Base-by-base conservation (phyloP, 768 basidiomycete species). In the Coprinellus micaceus region DNA sequence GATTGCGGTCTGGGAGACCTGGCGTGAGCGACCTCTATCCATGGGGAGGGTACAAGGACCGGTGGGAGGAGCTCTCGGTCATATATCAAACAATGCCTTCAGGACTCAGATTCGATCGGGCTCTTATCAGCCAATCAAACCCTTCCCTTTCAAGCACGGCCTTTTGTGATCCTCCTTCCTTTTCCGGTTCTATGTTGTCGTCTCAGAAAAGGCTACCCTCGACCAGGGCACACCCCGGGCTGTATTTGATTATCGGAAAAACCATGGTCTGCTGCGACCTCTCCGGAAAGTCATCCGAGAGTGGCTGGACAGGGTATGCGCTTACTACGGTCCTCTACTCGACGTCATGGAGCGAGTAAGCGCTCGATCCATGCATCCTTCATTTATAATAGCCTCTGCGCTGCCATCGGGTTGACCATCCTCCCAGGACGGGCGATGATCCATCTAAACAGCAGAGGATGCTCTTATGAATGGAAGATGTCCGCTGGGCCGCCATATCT, bases 1-100 rank as follows among this genome's bases (percentile, higher is more conserved):
- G 21, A 77, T 61, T 1, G 81, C 79, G 40, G 72, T 72, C 5
- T 65, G 65, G 0, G 79, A 75, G 3, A 80, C 64, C 37, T 69
- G 65, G 57, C 64, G 69, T 17, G 70, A 70, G 36, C 70, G 63
- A 36, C 67, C 74, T 41, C 70, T 61, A 28, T 33, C 59, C 22
- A 45, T 43, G 50, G 43, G 9, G 46, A n/a, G 44, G 37, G 59
- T 52, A 57, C 50, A 53, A 37, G 52, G 40, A 29, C 51, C 36
- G n/a, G 60, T 52, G n/a, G 62, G 60, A 60, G 48, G 48, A 62
- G 46, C 21, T 51, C 40, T 46, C 15, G 44, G 58, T 52, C 46
- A 58, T 45, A 61, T 62, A 58, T 56, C 58, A 60, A 55, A 30
- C 39, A 39, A 56, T 33, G 33, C 21, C 21, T 46, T 47, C 54